Conservation (phyloP, 768 basidiomycete genomes). For the Amyloporia xantha region DNA sequence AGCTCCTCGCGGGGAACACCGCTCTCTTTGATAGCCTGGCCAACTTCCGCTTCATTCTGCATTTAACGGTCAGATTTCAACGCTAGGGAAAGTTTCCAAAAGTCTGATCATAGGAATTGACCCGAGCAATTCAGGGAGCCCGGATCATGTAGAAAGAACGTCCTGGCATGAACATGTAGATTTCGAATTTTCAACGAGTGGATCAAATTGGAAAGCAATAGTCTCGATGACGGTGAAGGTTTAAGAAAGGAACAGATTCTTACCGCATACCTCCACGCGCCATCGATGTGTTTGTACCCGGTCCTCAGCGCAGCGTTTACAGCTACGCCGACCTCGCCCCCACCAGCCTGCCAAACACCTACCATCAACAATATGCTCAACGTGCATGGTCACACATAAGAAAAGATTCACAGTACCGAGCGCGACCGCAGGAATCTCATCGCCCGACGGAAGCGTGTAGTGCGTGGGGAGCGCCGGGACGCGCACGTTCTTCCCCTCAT, state of each 20-base stretch:
- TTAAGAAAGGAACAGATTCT: constrained; percentile 9
- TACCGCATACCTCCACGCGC: constrained; percentile 64
- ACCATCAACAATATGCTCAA: neutral
- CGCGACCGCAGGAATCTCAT: constrained; percentile 61
- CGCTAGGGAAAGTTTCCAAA: no score
- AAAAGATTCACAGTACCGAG: constrained; percentile 37
- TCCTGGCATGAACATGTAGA: no score
- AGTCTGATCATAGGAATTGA: no score
- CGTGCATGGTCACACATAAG: neutral
- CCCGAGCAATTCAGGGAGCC: no score
- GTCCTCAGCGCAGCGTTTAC: constrained; percentile 58
- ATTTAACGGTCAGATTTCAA: no score
- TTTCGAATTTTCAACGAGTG: no score
- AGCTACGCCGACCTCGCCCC: constrained; percentile 59
- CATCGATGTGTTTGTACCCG: constrained; percentile 70
- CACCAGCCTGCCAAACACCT: constrained; percentile 61
- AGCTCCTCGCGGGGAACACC: constrained; percentile 54
- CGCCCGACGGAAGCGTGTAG: constrained; percentile 58
- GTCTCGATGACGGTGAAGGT: no score
- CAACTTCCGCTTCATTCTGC: constrained; percentile 67
- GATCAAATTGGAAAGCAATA: no score
- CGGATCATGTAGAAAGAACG: no score
- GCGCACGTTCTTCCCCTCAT: no score
- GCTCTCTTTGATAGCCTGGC: constrained; percentile 52
- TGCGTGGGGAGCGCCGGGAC: constrained; percentile 34